Evolutionary conservation across 2,329 filamentous ascomycete genomes (phyloP).

Genomic region (Fusarium heterosporum): DNA sequence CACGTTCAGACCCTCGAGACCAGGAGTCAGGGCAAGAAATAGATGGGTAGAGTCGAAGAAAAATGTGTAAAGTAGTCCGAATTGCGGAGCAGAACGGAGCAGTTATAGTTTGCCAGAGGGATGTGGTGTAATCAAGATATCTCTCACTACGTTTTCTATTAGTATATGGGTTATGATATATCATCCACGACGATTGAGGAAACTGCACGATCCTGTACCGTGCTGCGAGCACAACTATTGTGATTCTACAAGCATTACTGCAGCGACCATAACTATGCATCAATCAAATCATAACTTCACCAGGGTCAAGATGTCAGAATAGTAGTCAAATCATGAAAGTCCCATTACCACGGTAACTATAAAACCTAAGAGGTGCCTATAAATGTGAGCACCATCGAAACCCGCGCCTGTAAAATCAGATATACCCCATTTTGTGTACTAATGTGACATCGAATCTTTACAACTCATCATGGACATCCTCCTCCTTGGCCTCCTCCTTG

Average conservation of each 20-base stretch:
- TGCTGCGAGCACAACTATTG: conserved; percentile 27
- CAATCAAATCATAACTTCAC: neutral
- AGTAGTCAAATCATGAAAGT: conserved; percentile 42
- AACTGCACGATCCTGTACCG: conserved; percentile 32
- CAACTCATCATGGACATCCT: conserved; percentile 78
- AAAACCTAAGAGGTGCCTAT: conserved; percentile 43
- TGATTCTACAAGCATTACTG: conserved; percentile 8
- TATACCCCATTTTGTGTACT: conserved; percentile 47
- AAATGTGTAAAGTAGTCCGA: conserved; percentile 39
- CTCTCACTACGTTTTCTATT: conserved; percentile 15
- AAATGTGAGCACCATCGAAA: conserved; percentile 47
- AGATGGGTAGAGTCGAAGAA: conserved; percentile 56
- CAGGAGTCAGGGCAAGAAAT: conserved; percentile 80
- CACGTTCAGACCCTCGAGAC: conserved; percentile 87
- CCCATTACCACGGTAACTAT: conserved; percentile 46
- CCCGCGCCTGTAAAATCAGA: conserved; percentile 52
- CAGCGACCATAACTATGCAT: neutral
- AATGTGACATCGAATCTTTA: conserved; percentile 61
- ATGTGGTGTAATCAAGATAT: conserved; percentile 25
- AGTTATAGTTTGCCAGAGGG: conserved; percentile 11
- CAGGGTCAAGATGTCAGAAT: conserved; percentile 8
- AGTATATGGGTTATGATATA: conserved; percentile 12
- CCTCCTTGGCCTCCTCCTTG: conserved; percentile 56
- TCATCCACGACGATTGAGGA: conserved; percentile 8
- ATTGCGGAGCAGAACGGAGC: conserved; percentile 5